Evolutionary conservation across 2,329 filamentous ascomycete species (phyloP).

Genomic region (Bipolaris victoriae): DNA sequence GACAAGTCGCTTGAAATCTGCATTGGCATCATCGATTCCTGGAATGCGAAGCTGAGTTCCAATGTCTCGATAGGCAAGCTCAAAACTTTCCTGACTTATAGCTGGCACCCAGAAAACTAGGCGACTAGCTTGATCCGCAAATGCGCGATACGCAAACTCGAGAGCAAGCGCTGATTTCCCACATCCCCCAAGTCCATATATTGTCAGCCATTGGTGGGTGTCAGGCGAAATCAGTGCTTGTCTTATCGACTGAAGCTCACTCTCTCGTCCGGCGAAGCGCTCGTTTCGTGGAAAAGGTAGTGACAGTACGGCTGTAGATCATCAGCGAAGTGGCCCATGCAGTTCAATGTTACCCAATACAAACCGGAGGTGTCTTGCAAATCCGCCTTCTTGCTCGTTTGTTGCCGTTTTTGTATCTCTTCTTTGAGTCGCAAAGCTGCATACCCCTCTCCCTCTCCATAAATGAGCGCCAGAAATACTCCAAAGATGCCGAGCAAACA

Average conservation of each 20-base stretch:
- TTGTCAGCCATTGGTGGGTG: slow-evolving; percentile 13
- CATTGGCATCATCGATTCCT: slow-evolving; percentile 34
- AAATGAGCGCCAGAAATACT: slow-evolving; percentile 26
- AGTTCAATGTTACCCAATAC: slow-evolving; percentile 8
- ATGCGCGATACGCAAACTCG: slow-evolving; percentile 48
- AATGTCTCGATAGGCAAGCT: slow-evolving; percentile 26
- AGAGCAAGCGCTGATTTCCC: slow-evolving; percentile 36
- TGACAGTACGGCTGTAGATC: slow-evolving; percentile 14
- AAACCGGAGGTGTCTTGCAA: slow-evolving; percentile 14
- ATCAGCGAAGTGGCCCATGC: slow-evolving; percentile 8
- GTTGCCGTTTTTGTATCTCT: slow-evolving; percentile 21
- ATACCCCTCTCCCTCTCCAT: slow-evolving; percentile 29
- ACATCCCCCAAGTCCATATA: slow-evolving; percentile 25
- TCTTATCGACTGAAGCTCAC: slow-evolving; percentile 18
- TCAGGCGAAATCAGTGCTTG: slow-evolving; percentile 6
- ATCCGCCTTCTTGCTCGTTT: slow-evolving; percentile 7
- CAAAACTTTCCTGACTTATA: slow-evolving; percentile 28
- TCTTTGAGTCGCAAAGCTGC: slow-evolving; percentile 21
- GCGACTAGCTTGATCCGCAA: slow-evolving; percentile 26
- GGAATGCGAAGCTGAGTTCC: slow-evolving; percentile 19
- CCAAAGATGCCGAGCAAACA: slow-evolving; percentile 35
- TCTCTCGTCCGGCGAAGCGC: slow-evolving; percentile 21
- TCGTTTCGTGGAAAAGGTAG: slow-evolving; percentile 21
- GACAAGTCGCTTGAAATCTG: slow-evolving; percentile 48
- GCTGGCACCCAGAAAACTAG: slow-evolving; percentile 28